A percentile compares a stretch with the other conserved stretches of the same genome.
Conservation (phyloP, 2,329 filamentous ascomycete genomes). For the Aspergillus vadensis region DNA sequence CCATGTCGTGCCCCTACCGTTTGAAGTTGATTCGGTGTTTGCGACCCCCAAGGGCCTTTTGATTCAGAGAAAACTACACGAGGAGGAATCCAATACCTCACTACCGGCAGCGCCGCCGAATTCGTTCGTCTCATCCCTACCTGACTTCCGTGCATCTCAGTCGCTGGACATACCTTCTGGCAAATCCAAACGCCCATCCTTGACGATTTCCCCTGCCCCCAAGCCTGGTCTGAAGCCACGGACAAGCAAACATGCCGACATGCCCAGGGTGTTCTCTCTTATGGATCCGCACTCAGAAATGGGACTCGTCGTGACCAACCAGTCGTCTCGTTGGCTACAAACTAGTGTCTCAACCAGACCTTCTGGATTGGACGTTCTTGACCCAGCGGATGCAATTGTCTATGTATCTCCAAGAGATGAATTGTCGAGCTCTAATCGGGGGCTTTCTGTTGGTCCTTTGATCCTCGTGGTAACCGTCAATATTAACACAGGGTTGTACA, state of each 20-base stretch:
- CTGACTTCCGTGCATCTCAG: constrained; percentile 40
- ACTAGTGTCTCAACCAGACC: constrained; percentile 29
- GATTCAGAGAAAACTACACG: constrained; percentile 73
- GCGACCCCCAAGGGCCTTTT: constrained; percentile 80
- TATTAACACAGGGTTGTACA: constrained; percentile 72
- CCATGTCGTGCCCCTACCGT: constrained; percentile 89
- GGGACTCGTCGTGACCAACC: constrained; percentile 71
- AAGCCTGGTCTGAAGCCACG: constrained; percentile 60
- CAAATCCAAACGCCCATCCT: constrained; percentile 49
- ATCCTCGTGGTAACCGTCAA: constrained; percentile 81
- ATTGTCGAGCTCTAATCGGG: constrained; percentile 26
- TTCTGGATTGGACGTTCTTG: constrained; percentile 60
- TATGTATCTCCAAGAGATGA: constrained; percentile 74
- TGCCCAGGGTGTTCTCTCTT: constrained; percentile 72
- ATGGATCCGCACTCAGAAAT: constrained; percentile 85
- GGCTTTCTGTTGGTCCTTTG: constrained; percentile 54
- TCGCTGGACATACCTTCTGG: constrained; percentile 37
- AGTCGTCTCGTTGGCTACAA: constrained; percentile 36
- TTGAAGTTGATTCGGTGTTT: constrained; percentile 86
- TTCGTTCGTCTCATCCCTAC: constrained; percentile 76
- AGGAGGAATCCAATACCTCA: constrained; percentile 26
- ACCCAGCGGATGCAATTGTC: constrained; percentile 77
- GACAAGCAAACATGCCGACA: constrained; percentile 57
- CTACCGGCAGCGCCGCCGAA: constrained; percentile 68
- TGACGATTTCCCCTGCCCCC: constrained; percentile 52